Evolutionary conservation across 495 filamentous ascomycete genomes (phyloP), one percentile per base, ranked within the genome.

Genomic region (Cairneyella variabilis): DNA sequence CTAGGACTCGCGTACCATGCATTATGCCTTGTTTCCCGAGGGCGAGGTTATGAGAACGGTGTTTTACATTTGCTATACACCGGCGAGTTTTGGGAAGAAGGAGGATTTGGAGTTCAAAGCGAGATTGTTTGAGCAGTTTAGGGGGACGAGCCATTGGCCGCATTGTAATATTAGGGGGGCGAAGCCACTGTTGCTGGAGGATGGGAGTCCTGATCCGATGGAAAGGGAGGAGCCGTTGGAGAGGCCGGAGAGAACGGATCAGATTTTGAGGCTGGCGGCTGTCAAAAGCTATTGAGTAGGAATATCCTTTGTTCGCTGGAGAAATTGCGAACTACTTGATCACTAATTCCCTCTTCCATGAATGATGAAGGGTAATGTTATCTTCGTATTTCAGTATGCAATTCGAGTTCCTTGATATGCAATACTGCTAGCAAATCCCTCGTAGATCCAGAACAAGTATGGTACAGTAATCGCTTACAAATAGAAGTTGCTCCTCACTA

Each of bases 1-100:
- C 0, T 74, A 70, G 71, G 71, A 74, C 42, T 66, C 61, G 8
- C 62, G 70, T 14, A 69, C 65, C 16, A 63, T 63, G 23, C 71
- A 73, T 55, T 71, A 73, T 30, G 72, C 71, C 48, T 51, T 38
- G 2, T 14, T n/a, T 16, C 21, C 51, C 2, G 39, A n/a, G 3
- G 17, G 44, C 0, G 34, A 51, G 8, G 53, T 64, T 28, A 58
- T 61, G 7, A 57, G 68, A 0, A 59, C 67, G 8, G 62, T 64
- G 4, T 41, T 68, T 10, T 72, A 72, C 26, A 68, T 66, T 1
- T 72, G 69, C 49, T 71, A 42, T 46, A 71, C 67, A 64, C 68
- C 69, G 0, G 68, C 66, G n/a, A 51, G 37, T 1, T 65, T 70
- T 48, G 68, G 54, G 0, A 67, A 51, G 0, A 60, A 69, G 55